Conservation (phyloP, 345 rosid genomes). For the Clausena lansium region DNA sequence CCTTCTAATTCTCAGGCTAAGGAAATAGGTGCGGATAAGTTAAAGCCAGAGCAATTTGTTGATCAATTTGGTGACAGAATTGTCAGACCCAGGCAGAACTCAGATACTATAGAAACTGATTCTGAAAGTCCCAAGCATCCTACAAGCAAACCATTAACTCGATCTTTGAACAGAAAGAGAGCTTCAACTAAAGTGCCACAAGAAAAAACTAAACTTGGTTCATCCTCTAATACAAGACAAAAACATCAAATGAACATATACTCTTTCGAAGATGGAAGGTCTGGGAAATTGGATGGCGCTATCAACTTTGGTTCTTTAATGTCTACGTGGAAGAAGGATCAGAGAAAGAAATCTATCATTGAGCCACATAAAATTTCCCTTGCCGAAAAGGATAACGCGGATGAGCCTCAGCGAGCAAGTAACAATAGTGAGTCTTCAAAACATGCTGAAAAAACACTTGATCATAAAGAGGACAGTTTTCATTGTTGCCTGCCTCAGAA, state of each 20-base stretch:
- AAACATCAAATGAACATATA: conserved; percentile 37
- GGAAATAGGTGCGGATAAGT: conserved; percentile 34
- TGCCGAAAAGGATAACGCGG: conserved; percentile 33
- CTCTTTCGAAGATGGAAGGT: conserved; percentile 51
- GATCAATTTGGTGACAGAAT: conserved; percentile 26
- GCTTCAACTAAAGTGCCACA: conserved; percentile 33
- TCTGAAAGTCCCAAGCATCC: conserved; percentile 56
- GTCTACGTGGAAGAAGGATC: conserved; percentile 37
- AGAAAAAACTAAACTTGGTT: conserved; percentile 29
- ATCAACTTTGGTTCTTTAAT: conserved; percentile 32
- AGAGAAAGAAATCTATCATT: conserved; percentile 33
- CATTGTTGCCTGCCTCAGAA: conserved; percentile 28
- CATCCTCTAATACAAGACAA: conserved; percentile 35
- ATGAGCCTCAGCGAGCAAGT: conserved; percentile 35
- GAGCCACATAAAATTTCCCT: conserved; percentile 43
- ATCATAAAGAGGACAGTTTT: conserved; percentile 33
- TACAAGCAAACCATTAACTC: conserved; percentile 56
- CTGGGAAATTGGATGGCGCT: conserved; percentile 30
- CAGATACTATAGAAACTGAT: conserved; percentile 85
- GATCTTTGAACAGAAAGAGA: conserved; percentile 49
- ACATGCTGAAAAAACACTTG: conserved; percentile 40
- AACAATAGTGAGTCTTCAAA: conserved; percentile 33
- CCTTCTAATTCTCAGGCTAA: conserved; percentile 39
- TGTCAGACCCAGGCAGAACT: conserved; percentile 44
- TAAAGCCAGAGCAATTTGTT: conserved; percentile 30